Evolutionary conservation across 2,329 filamentous ascomycete species (phyloP).

Genomic region (Fusarium transvaalense): DNA sequence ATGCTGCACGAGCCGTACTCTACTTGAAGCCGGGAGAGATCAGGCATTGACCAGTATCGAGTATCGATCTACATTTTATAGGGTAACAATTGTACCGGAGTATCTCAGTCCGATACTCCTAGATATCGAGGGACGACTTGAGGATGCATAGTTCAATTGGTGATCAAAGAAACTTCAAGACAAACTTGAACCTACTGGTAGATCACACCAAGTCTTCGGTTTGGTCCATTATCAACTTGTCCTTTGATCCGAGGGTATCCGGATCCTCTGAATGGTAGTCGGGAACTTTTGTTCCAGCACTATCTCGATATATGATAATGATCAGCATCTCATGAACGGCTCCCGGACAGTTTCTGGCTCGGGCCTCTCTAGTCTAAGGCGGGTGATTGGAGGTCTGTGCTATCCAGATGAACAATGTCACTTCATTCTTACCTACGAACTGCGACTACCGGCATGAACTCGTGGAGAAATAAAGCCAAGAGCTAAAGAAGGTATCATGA

Average conservation of each 20-base stretch:
- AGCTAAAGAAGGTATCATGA: not conserved
- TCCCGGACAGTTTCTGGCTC: not conserved
- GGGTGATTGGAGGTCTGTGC: not conserved
- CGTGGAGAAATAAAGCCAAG: not conserved
- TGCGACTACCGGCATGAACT: slow-evolving; percentile 2
- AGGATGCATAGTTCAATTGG: not conserved
- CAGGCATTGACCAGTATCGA: not conserved
- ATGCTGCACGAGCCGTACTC: not conserved
- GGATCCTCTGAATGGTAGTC: not conserved
- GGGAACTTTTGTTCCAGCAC: not conserved
- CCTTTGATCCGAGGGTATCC: not conserved
- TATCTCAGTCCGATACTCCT: not conserved
- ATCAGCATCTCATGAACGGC: not conserved
- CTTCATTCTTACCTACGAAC: not conserved
- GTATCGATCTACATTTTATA: not conserved
- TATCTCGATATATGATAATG: not conserved
- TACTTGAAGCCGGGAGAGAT: not conserved
- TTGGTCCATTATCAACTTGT: not conserved
- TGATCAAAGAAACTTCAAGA: not conserved
- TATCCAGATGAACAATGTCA: not conserved
- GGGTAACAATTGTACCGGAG: not conserved
- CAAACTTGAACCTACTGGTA: not conserved
- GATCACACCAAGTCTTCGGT: not conserved
- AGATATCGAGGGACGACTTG: not conserved
- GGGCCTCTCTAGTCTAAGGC: slow-evolving; percentile 2